Base-by-base conservation (phyloP, 495 filamentous ascomycete genomes). In the Neurospora tetraspora region DNA sequence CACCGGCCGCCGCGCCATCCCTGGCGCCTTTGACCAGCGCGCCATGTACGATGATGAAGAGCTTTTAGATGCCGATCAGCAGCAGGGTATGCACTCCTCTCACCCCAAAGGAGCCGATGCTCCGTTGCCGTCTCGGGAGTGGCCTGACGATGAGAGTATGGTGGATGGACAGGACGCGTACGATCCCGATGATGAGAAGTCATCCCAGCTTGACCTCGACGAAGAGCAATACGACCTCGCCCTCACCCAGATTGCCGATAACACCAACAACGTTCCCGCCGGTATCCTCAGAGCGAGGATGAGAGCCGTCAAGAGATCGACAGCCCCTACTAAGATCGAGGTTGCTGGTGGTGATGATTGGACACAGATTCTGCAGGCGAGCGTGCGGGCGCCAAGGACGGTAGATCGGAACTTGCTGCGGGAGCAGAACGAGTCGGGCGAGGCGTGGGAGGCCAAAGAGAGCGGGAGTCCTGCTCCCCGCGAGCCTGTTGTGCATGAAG, bases 1-100 rank as follows among this genome's bases (percentile, higher is more conserved):
- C 80, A 61, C 53, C 53, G 23, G 23, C 53, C 88, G 87, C 71
- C 89, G 89, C 74, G 81, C 86, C 69, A 83, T 93, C 11, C 93
- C 94, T 3, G 93, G 94, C 65, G 86, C 91, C n/a, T 97, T 96
- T 80, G 91, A 88, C 69, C 83, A 85, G 73, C 82, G 83, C 59
- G 84, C 86, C 18, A 84, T 88, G 39, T 77, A 75, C 72, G 88
- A 89, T 59, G 87, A 84, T 59, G 79, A 79, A 43, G 76, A 79
- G 69, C 76, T 73, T 72, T 69, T 76, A 68, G 78, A 79, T 72
- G 73, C 72, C 65, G 77, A 76, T 74, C 79, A 83, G 68, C 88
- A 81, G 81, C 86, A 91, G 86, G 92, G 91, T 94, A 94, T 95
- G 93, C 94, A 92, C 90, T 93, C 89, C 87, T 90, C 91, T 82